Conservation (phyloP, 371 early-diverging fungal genomes). For the Sporodiniella umbellata region DNA sequence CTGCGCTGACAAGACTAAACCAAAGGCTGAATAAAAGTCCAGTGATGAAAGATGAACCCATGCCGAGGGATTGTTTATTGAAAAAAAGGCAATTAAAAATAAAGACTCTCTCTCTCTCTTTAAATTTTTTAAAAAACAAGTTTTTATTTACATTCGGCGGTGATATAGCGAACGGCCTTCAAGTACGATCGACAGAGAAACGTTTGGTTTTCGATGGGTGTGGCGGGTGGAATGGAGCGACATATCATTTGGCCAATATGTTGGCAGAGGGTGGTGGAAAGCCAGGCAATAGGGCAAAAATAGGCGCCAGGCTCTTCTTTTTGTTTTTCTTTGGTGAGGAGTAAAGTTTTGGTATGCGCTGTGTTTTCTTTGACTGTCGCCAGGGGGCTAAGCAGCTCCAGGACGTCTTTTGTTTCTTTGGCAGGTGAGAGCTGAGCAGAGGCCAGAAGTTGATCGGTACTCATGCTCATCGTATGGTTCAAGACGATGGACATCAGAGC, state of each 20-base stretch:
- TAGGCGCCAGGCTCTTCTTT: not conserved
- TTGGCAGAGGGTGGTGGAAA: not conserved
- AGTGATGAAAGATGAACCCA: slow-evolving; percentile 1
- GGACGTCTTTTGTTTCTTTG: slow-evolving; percentile 18
- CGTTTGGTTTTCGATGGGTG: not conserved
- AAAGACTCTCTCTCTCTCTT: too few species aligned
- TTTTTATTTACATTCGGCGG: slow-evolving; percentile 2
- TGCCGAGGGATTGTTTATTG: not conserved
- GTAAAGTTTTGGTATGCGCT: too few species aligned
- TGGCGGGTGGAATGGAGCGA: not conserved
- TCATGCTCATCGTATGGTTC: slow-evolving; percentile 44
- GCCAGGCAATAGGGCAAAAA: not conserved
- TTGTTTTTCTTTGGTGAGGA: not conserved
- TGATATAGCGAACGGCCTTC: slow-evolving; percentile 11
- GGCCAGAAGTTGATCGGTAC: slow-evolving; percentile 26
- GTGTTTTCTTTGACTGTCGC: slow-evolving; percentile 9
- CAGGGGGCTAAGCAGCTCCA: slow-evolving; percentile 19
- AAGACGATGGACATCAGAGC: slow-evolving; percentile 46
- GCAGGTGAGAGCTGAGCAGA: slow-evolving; percentile 21
- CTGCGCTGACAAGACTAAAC: slow-evolving; percentile 21
- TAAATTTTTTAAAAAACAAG: too few species aligned
- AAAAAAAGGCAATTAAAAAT: not conserved
- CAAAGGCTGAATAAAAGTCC: not conserved
- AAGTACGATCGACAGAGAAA: slow-evolving; percentile 6
- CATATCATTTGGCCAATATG: not conserved